These are phyloP conservation scores for Elsinoe batatas DNA, from an alignment of 2,329 filamentous ascomycete genomes.

Conservation along the genomic window DNA sequence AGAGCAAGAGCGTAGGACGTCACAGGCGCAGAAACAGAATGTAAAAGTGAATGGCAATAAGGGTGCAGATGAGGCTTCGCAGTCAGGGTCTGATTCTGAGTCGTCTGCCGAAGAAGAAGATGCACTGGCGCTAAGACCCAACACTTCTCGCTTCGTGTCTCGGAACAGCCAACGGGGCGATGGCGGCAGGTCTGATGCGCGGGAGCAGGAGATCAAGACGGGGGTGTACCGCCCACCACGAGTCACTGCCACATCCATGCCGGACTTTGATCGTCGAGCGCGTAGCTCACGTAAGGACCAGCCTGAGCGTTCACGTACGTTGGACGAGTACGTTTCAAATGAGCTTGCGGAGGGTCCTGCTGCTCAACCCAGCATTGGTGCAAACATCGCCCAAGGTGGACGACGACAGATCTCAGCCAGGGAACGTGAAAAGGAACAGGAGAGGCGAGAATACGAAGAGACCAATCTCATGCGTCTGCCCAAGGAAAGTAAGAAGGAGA, in stretches of 20 bases:
- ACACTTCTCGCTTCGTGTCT: constrained; percentile 38
- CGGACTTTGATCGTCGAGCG: constrained; percentile 41
- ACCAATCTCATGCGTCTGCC: constrained; percentile 82
- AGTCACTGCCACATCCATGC: constrained; percentile 76
- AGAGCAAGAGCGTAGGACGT: constrained; percentile 49
- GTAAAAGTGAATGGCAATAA: constrained; percentile 22
- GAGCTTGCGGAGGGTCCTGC: constrained; percentile 75
- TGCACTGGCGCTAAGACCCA: constrained; percentile 54
- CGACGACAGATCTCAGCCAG: constrained; percentile 66
- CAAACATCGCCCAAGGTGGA: constrained; percentile 67
- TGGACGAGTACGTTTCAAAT: constrained; percentile 83
- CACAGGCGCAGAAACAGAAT: constrained; percentile 21
- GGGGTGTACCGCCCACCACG: constrained; percentile 83
- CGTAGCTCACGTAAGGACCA: constrained; percentile 52
- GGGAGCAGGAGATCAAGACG: constrained; percentile 34
- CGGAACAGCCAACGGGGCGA: constrained; percentile 21
- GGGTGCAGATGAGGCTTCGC: constrained; percentile 26
- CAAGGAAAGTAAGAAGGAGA: constrained; percentile 77
- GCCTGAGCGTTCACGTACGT: constrained; percentile 64
- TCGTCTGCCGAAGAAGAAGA: constrained; percentile 34
- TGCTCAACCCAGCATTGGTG: constrained; percentile 83
- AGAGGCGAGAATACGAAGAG: constrained; percentile 82
- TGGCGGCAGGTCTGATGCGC: constrained; percentile 22
- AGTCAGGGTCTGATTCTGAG: constrained; percentile 32
- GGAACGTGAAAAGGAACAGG: constrained; percentile 67